Evolutionary conservation across 2,329 filamentous ascomycete genomes (phyloP).

Genomic region (Stachybotrys elegans): DNA sequence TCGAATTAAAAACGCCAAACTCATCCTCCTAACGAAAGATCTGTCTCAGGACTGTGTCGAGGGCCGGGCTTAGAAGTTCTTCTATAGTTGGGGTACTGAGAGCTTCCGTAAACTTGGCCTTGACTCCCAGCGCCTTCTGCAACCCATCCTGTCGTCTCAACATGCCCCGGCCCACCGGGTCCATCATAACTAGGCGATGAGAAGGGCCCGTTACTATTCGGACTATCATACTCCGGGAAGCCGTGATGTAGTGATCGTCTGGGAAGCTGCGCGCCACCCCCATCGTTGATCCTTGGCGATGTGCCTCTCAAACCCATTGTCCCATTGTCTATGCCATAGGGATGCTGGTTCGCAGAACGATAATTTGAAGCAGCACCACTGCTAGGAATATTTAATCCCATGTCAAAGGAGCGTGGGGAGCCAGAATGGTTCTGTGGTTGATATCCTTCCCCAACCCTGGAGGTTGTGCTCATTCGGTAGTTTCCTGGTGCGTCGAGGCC

Average conservation of each 20-base stretch:
- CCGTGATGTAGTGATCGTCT: not conserved
- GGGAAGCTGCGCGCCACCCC: not conserved
- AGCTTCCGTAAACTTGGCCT: not conserved
- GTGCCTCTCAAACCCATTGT: not conserved
- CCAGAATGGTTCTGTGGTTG: not conserved
- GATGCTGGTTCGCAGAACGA: not conserved
- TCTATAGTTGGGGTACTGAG: not conserved
- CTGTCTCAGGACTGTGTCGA: not conserved
- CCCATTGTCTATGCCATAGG: not conserved
- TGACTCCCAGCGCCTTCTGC: not conserved
- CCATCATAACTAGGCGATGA: not conserved
- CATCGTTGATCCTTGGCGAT: not conserved
- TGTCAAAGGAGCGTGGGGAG: not conserved
- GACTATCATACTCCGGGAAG: not conserved
- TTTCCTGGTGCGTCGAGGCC: not conserved
- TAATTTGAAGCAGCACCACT: not conserved
- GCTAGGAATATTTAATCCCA: not conserved
- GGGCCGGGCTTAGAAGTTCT: not conserved
- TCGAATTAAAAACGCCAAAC: too few relatives aligned
- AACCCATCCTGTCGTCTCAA: not conserved
- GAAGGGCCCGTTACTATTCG: not conserved
- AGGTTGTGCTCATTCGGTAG: not conserved
- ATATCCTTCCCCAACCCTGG: not conserved
- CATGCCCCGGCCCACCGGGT: not conserved
- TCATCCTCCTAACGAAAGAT: not conserved